Base-by-base conservation (phyloP, 768 basidiomycete species). In the Leucosporidium scottii region DNA sequence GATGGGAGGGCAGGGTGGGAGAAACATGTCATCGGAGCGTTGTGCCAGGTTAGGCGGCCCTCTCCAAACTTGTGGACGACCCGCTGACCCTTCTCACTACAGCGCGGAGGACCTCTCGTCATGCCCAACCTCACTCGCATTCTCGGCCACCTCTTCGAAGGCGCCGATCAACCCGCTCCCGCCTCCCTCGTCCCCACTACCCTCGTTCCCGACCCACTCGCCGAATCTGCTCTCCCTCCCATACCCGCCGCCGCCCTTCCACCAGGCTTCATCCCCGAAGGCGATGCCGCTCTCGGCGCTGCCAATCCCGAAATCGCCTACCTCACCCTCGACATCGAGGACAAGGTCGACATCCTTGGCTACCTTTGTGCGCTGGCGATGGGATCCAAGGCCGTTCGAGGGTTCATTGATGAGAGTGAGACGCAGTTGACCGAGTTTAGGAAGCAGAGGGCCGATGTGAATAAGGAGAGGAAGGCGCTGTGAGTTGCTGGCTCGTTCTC, bases 381-480 rank as follows among this genome's bases (percentile, higher is more conserved):
- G 30, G 91, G 93, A 28, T 92, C 90, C 78, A 94, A 92, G 79
- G 83, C 86, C 15, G 86, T 97, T 27, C 89, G 93, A 75, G 79
- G 83, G 8, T 89, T 91, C 74, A 89, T 98, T 85, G 96, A 99
- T 74, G 84, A 85, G 55, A 91, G 90, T 74, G 92, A 93, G 75
- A 85, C 89, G 73, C 87, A 89, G 71, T 78, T 99, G 69, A 98
- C 96, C 13, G 90, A 93, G 31, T 81, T 96, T 44, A 81, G 96
- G 70, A 99, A 98, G 79, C 91, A 94, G 78, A 90, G 93, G 78
- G 92, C 93, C 39, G 96, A 98, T 70, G 86, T 93, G 68, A 96
- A 96, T 79, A 84, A 93, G 67, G 82, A 87, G 74, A 88, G 88
- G 80, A 93, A 91, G 78, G 86, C 88, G 76, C 83, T 86, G 93